Evolutionary conservation across 257 asterid species (phyloP), one percentile per base, ranked within the genome.

Genomic region (Nicotiana tomentosiformis): DNA sequence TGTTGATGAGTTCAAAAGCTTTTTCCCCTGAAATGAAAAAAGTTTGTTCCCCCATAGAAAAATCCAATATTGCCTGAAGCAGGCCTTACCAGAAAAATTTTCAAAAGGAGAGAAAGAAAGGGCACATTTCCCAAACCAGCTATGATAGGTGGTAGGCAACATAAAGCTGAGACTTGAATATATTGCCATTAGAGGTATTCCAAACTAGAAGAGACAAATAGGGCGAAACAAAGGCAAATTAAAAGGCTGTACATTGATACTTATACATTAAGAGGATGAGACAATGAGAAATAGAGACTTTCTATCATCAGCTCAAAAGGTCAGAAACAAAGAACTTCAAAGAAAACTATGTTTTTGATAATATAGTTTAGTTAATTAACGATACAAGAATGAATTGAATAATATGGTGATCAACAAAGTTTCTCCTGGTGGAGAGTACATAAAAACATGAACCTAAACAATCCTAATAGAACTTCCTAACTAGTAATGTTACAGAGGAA

Each of bases 401-500:
- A 68, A 67, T 29, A 65, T 39, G 30, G 16, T 70, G 76, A 68
- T 32, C 66, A 76, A 29, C 51, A 4, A 77, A 76, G 79, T 20
- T 65, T 64, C 84, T 86, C 68, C 64, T 69, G 58, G 78, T 43
- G 43, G 16, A 55, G 78, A 70, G 35, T 11, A 9, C 77, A 15
- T 49, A 81, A 26, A 83, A 81, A 77, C 66, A n/a, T 23, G 26
- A 90, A 89, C 85, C 57, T 10, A 39, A 90, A 57, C 62, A 82
- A 82, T 81, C 72, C 84, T 3, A 83, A 72, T 79, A 85, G 68
- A 91, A 81, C 86, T 80, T 82, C 77, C 80, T 85, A 76, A 67
- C 86, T 64, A 77, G 81, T 85, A 55, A 87, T 82, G 88, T 84
- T 86, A 88, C 90, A 89, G 79, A 46, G 84, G 66, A 78, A 78